Conservation (phyloP, 2,329 filamentous ascomycete species). For the Zymoseptoria tritici region DNA sequence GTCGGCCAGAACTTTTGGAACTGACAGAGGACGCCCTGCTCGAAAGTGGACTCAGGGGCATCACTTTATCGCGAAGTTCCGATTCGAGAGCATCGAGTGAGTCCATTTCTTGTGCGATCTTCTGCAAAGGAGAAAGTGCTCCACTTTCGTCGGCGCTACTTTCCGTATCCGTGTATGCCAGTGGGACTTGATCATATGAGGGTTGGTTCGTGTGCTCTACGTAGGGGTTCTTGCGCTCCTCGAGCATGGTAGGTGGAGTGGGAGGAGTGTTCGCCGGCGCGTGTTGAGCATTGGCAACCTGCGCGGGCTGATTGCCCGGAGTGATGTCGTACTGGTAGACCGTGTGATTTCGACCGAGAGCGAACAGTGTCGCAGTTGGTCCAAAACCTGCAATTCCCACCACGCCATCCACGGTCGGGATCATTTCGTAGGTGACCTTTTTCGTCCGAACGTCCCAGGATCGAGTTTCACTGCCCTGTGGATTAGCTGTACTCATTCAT, state of each 20-base stretch:
- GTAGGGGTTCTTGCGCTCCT: too few species aligned
- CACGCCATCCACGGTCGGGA: conserved; percentile 77
- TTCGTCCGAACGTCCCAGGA: conserved; percentile 99
- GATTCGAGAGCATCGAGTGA: conserved; percentile 48
- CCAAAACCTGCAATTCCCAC: conserved; percentile 81
- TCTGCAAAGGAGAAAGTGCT: conserved; percentile 62
- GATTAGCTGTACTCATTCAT: too few species aligned
- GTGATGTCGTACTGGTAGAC: conserved; percentile 86
- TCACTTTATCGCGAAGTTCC: conserved; percentile 54
- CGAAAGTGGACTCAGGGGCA: conserved; percentile 50
- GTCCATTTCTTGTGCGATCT: conserved; percentile 65
- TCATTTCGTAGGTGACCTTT: conserved; percentile 80
- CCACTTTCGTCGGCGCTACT: conserved; percentile 58
- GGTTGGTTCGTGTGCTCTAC: too few species aligned
- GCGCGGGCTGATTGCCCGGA: too few species aligned
- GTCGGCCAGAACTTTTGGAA: too few species aligned
- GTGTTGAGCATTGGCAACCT: conserved; percentile 57
- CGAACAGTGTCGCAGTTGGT: conserved; percentile 85
- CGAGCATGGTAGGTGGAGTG: conserved; percentile 52
- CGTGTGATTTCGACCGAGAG: conserved; percentile 76
- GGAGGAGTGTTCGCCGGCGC: conserved; percentile 70
- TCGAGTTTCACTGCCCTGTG: conserved; percentile 60
- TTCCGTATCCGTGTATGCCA: conserved; percentile 43
- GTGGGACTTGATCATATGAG: too few species aligned
- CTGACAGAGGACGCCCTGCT: too few species aligned